Percentiles rank a stretch among this genome's conserved stretches.
Conservation (phyloP, 495 filamentous ascomycete species). For the Aspergillus panamensis region DNA sequence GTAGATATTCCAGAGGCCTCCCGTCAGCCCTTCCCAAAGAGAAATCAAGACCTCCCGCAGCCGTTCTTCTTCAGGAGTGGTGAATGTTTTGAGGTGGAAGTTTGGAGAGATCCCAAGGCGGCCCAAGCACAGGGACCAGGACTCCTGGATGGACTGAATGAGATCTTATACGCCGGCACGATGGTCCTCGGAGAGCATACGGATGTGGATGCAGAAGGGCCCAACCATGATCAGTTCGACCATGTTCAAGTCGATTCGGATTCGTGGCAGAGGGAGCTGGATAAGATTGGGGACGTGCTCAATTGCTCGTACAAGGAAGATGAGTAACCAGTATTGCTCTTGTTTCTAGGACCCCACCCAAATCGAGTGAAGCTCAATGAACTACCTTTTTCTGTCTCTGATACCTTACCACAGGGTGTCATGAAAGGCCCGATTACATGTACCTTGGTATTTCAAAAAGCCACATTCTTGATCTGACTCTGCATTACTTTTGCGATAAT, state of each 20-base stretch:
- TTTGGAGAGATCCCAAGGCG: slow-evolving; percentile 28
- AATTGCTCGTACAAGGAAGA: not conserved
- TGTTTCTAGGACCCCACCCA: no score
- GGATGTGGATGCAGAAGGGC: slow-evolving; percentile 23
- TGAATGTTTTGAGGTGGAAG: slow-evolving; percentile 26
- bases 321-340: not conserved
- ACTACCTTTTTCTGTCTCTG: no score
- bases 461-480: no score
- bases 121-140: slow-evolving; percentile 18
- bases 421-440: no score
- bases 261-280: slow-evolving; percentile 23
- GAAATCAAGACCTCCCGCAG: slow-evolving; percentile 3
- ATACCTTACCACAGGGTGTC: no score
- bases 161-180: slow-evolving; percentile 13
- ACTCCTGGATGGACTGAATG: slow-evolving; percentile 15
- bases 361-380: no score
- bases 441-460: no score
- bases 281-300: slow-evolving; percentile 19
- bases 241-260: slow-evolving; percentile 15
- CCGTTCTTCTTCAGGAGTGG: slow-evolving; percentile 35
- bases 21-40: slow-evolving; percentile 33
- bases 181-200: slow-evolving; percentile 13
- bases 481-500: no score
- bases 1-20: slow-evolving; percentile 26
- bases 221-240: slow-evolving; percentile 29